Evolutionary conservation across 2,329 filamentous ascomycete species (phyloP).

Genomic region (Zymoseptoria ardabiliae): DNA sequence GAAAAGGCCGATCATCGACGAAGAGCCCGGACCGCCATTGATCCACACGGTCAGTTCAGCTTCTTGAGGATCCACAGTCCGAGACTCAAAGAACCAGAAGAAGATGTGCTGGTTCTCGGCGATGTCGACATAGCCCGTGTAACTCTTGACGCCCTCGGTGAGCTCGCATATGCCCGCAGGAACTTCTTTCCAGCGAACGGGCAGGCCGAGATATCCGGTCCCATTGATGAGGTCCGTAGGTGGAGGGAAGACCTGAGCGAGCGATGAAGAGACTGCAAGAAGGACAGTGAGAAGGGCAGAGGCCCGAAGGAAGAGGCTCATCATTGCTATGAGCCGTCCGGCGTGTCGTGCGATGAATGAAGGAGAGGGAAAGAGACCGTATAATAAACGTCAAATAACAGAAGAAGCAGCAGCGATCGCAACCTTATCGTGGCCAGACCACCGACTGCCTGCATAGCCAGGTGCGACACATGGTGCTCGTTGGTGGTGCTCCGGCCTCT

Average conservation of each 20-base stretch:
- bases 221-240: constrained; percentile 39
- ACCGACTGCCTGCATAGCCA: too few species aligned
- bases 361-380: not conserved
- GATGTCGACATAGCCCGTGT: constrained; percentile 35
- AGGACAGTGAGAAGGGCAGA: not conserved
- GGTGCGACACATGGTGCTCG: not conserved
- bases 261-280: constrained; percentile 1
- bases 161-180: constrained; percentile 41
- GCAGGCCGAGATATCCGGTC: constrained; percentile 41
- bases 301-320: not conserved
- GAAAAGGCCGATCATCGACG: constrained; percentile 53
- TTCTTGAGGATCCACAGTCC: constrained; percentile 41
- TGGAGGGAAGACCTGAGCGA: constrained; percentile 39
- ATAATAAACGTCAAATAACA: not conserved
- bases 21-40: constrained; percentile 53
- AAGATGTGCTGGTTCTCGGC: constrained; percentile 43
- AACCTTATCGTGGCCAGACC: not conserved
- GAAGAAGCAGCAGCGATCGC: not conserved
- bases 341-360: not conserved
- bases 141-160: constrained; percentile 44
- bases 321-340: not conserved
- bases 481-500: not conserved
- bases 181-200: constrained; percentile 53
- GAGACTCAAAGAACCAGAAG: constrained; percentile 59
- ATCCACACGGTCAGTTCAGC: constrained; percentile 56